phyloP scores from a whole-genome alignment of 208 protist species.

The Leishmania tropica region DNA sequence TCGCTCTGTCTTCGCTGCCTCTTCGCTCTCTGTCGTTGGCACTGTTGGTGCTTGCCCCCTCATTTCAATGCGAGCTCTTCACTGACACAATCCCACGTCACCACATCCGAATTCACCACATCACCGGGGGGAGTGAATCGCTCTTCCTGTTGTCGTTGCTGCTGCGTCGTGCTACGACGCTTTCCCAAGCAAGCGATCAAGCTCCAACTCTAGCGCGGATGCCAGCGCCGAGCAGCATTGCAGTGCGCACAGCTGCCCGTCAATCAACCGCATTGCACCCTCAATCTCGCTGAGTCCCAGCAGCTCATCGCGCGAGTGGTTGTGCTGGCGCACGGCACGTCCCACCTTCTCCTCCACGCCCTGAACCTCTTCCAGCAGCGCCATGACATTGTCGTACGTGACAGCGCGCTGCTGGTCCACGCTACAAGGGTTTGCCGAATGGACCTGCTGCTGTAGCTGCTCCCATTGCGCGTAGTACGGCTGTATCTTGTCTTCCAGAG shows the following conservation, averaged over 20 bases:
- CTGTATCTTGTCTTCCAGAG: constrained; percentile 70
- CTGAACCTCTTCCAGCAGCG: constrained; percentile 73
- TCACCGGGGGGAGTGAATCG: background rate
- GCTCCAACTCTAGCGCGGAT: constrained; percentile 57
- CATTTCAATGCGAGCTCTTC: background rate
- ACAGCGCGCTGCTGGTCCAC: constrained; percentile 45
- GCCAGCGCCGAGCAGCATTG: constrained; percentile 51
- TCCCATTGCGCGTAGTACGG: constrained; percentile 50
- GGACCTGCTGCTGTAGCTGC: constrained; percentile 25
- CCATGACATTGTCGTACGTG: constrained; percentile 59
- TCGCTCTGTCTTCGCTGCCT: background rate
- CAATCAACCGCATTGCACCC: constrained; percentile 54
- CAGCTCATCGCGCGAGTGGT: constrained; percentile 41
- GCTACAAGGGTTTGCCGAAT: constrained; percentile 13
- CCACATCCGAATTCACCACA: background rate
- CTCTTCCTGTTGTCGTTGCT: no score
- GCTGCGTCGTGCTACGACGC: background rate
- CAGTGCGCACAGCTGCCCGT: constrained; percentile 67
- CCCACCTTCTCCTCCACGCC: constrained; percentile 53
- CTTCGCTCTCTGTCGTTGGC: background rate
- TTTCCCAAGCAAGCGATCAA: constrained; percentile 64
- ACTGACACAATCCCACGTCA: background rate
- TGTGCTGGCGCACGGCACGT: constrained; percentile 63
- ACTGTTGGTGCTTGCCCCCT: background rate
- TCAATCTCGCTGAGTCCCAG: constrained; percentile 50